A percentile compares a stretch with the other conserved stretches of the same genome.
phyloP scores from a whole-genome alignment of 2,329 filamentous ascomycete species.

The Epichloe gansuensis region DNA sequence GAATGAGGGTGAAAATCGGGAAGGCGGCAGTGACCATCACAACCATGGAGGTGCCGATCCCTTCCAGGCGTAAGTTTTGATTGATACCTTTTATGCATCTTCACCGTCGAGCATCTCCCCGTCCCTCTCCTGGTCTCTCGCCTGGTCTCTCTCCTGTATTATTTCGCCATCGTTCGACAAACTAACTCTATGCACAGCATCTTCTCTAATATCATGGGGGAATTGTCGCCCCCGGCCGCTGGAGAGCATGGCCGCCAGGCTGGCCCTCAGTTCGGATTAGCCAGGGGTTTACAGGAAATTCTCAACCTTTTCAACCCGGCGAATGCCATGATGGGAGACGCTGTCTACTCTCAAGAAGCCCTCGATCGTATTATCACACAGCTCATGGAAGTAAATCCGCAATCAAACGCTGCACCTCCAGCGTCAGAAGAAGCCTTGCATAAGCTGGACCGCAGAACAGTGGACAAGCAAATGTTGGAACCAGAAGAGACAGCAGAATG shows the following conservation, averaged over 20 bases:
- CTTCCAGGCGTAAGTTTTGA: conserved; percentile 35
- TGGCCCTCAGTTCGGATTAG: conserved; percentile 11
- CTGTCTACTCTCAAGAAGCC: conserved; percentile 81
- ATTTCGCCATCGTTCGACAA: background rate
- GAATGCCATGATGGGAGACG: conserved; percentile 55
- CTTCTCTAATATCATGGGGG: conserved; percentile 32
- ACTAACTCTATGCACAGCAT: conserved; percentile 23
- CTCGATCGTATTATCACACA: conserved; percentile 78
- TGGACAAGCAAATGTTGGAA: conserved; percentile 57
- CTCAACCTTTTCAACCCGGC: conserved; percentile 40
- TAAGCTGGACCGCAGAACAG: conserved; percentile 55
- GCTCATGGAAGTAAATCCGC: conserved; percentile 72
- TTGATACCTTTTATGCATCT: background rate
- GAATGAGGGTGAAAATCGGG: background rate
- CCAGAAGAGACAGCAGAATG: conserved; percentile 64
- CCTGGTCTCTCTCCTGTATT: background rate
- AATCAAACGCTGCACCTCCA: conserved; percentile 67
- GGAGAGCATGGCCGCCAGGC: conserved; percentile 12
- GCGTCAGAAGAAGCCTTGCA: conserved; percentile 64
- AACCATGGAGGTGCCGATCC: conserved; percentile 17
- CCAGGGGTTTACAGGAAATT: conserved; percentile 35
- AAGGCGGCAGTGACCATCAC: background rate
- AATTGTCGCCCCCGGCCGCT: conserved; percentile 20
- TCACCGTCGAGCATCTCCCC: too few relatives aligned
- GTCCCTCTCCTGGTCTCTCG: background rate